Evolutionary conservation across 1,139 yeast species (phyloP).

Genomic region (Suhomyces bokatorum): DNA sequence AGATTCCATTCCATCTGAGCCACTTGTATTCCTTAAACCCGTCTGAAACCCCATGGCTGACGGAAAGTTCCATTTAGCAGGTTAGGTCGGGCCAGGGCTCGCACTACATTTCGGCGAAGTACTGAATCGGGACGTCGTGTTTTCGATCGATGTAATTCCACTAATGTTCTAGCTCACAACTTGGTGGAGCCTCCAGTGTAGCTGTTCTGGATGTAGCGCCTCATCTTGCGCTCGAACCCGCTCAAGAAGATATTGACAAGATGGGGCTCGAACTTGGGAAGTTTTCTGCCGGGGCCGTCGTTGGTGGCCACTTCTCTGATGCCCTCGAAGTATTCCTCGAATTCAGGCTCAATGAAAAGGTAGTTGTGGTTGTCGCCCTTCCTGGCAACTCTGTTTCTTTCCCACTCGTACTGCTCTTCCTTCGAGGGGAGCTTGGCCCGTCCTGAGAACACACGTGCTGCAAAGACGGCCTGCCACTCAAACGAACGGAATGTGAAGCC

Average conservation of each 20-base stretch:
- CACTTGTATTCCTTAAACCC: too few relatives aligned
- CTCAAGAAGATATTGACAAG: slow-evolving; percentile 24
- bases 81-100: neutral
- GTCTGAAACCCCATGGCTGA: too few relatives aligned
- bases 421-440: slow-evolving; percentile 39
- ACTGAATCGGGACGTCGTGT: neutral
- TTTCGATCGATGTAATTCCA: too few relatives aligned
- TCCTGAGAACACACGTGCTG: slow-evolving; percentile 45
- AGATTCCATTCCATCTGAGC: too few relatives aligned
- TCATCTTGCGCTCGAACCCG: slow-evolving; percentile 23
- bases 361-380: slow-evolving; percentile 22
- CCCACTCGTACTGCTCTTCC: slow-evolving; percentile 35
- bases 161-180: neutral
- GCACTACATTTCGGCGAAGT: neutral
- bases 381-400: slow-evolving; percentile 20
- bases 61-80: neutral
- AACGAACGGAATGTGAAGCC: slow-evolving; percentile 49
- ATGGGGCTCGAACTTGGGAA: slow-evolving; percentile 24
- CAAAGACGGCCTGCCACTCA: slow-evolving; percentile 47
- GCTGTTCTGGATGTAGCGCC: slow-evolving; percentile 18
- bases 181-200: slow-evolving; percentile 11
- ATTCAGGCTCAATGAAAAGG: slow-evolving; percentile 23
- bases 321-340: slow-evolving; percentile 25
- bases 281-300: slow-evolving; percentile 27
- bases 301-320: slow-evolving; percentile 24